A percentile compares a stretch with the other conserved stretches of the same genome.
These are phyloP conservation scores for Hirschioporus abietinus DNA, from an alignment of 768 basidiomycete species.

Conservation along the genomic window DNA sequence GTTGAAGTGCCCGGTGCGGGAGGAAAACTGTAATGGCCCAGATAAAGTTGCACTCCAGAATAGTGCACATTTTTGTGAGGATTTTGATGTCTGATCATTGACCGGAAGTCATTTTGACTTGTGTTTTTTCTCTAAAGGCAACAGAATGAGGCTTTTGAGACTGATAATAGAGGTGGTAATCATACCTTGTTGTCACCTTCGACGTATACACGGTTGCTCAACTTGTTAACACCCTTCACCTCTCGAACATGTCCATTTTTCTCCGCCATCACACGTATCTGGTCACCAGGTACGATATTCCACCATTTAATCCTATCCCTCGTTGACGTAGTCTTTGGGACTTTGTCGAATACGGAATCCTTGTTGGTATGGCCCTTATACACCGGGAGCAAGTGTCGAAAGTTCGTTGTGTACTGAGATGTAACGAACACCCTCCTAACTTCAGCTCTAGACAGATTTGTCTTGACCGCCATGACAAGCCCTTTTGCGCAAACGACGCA, in stretches of 20 bases:
- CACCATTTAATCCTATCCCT: slow-evolving; percentile 76
- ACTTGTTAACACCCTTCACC: slow-evolving; percentile 67
- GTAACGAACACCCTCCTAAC: not conserved
- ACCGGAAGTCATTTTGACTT: slow-evolving; percentile 17
- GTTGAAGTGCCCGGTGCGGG: slow-evolving; percentile 33
- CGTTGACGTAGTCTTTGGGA: slow-evolving; percentile 48
- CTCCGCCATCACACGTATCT: slow-evolving; percentile 66
- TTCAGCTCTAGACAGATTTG: not conserved
- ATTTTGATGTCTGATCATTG: slow-evolving; percentile 26
- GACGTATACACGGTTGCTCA: slow-evolving; percentile 64
- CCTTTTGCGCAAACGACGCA: not conserved
- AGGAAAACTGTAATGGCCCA: slow-evolving; percentile 62
- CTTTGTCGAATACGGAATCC: not conserved
- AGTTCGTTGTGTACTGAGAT: slow-evolving; percentile 1
- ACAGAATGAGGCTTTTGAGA: slow-evolving; percentile 7
- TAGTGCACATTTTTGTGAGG: slow-evolving; percentile 56
- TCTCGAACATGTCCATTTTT: slow-evolving; percentile 54
- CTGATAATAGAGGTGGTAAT: not conserved
- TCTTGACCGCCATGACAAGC: not conserved
- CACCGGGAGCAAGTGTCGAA: not conserved
- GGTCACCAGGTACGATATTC: slow-evolving; percentile 86
- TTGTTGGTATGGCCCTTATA: not conserved
- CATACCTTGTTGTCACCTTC: slow-evolving; percentile 30
- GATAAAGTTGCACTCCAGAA: slow-evolving; percentile 72
- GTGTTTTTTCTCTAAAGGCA: slow-evolving; percentile 12